Evolutionary conservation across 176 grass and related monocot genomes (phyloP), one percentile per base, ranked within the genome.

Genomic region (Musa schizocarpa): DNA sequence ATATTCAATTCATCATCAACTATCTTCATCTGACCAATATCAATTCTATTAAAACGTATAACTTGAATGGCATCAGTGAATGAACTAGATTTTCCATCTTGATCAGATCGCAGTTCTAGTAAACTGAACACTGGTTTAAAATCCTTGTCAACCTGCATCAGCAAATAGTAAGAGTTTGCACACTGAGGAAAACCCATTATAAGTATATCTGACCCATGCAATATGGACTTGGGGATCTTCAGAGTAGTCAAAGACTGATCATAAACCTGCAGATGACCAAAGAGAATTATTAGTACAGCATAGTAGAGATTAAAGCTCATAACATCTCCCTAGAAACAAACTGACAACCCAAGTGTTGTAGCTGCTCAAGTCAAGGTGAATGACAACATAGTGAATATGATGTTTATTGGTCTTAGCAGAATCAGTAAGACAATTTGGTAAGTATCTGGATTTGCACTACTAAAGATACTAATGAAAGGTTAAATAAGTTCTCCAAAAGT

Each of bases 131-230:
- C 73, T 69, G 90, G 94, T 73, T 73, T 93, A 80, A 93, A 91
- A 73, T 93, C 88, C 68, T 89, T 91, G 81, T 98, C 88, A 82
- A 97, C 83, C 80, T 98, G 94, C 90, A 98, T 87, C 82, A 93
- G 78, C 72, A 98, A 78, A 93, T 87, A 93, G 82, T 98, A 98
- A 19, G 84, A 79, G 85, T 91, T 91, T 54, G 82, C 86, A 76
- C 94, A 93, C 70, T 93, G 87, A n/a, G 94, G 90, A 86, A 98
- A 93, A 7, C 88, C 88, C 84, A 98, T 87, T 11, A 98, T 66
- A 80, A 88, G 88, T 5, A 84, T 51, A 74, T 98, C 90, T 70
- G 88, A 89, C 73, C 90, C 94, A 73, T 89, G 76, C 54, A 91
- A 79, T 78, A 90, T 76, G 69, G 74, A 51, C 57, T 98, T 78